Evolutionary conservation across 345 rosid species (phyloP).

Genomic region (Moringa oleifera): DNA sequence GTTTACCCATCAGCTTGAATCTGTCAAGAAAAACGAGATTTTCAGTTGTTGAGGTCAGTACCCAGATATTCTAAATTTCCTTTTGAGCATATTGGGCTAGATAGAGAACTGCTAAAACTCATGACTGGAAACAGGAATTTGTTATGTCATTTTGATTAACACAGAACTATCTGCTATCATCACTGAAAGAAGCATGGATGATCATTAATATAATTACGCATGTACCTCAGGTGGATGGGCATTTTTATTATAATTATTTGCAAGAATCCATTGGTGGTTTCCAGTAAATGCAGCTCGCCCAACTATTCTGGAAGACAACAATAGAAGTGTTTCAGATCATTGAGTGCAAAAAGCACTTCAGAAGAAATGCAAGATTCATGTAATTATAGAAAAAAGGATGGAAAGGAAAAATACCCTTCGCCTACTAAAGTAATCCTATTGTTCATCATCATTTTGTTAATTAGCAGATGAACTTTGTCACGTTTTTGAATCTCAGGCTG

Average conservation of each 20-base stretch:
- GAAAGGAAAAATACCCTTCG: constrained; percentile 58
- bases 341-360: not conserved
- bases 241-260: constrained; percentile 42
- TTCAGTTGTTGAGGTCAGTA: too few species aligned
- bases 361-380: constrained; percentile 6
- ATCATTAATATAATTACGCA: not conserved
- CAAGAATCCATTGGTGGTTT: constrained; percentile 78
- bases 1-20: not conserved
- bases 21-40: not conserved
- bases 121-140: not conserved
- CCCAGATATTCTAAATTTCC: too few species aligned
- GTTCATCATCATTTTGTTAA: constrained; percentile 72
- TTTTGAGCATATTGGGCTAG: not conserved
- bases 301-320: constrained; percentile 50
- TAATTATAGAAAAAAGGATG: not conserved
- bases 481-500: constrained; percentile 29
- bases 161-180: not conserved
- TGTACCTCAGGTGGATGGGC: constrained; percentile 74
- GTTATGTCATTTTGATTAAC: not conserved
- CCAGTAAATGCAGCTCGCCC: constrained; percentile 92
- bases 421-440: constrained; percentile 71
- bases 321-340: constrained; percentile 8
- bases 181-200: constrained; percentile 1
- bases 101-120: not conserved
- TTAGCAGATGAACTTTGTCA: constrained; percentile 44